These are phyloP conservation scores for Hypoxylon rickii DNA, from an alignment of 495 filamentous ascomycete species.

Conservation along the genomic window DNA sequence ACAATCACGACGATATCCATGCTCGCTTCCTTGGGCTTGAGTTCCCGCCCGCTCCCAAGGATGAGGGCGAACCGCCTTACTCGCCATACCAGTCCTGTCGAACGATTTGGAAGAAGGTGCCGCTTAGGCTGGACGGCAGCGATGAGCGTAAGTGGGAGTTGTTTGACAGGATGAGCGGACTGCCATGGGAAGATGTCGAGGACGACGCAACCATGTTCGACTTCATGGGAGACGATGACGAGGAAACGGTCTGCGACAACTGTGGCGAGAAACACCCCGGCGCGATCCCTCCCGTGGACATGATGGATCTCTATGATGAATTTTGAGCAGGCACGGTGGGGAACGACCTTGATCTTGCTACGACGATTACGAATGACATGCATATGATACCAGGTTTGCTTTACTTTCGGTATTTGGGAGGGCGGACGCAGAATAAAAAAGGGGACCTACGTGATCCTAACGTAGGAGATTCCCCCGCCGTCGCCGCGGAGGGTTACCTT, in stretches of 20 bases:
- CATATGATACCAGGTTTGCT: slow-evolving; percentile 38
- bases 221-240: slow-evolving; percentile 37
- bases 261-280: slow-evolving; percentile 44
- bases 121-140: slow-evolving; percentile 32
- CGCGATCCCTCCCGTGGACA: slow-evolving; percentile 30
- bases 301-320: slow-evolving; percentile 37
- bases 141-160: slow-evolving; percentile 45
- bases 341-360: slow-evolving; percentile 4
- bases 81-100: slow-evolving; percentile 41
- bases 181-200: slow-evolving; percentile 39
- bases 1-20: slow-evolving; percentile 21
- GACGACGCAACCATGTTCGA: slow-evolving; percentile 39
- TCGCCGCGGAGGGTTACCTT: too few relatives aligned
- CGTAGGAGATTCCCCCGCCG: too few relatives aligned
- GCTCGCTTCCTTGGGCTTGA: slow-evolving; percentile 20
- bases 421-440: neutral
- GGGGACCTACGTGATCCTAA: too few relatives aligned
- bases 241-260: slow-evolving; percentile 38
- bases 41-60: slow-evolving; percentile 42
- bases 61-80: slow-evolving; percentile 45
- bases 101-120: slow-evolving; percentile 53
- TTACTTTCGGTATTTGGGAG: slow-evolving; percentile 24
- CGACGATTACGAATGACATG: slow-evolving; percentile 30
- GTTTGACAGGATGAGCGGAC: slow-evolving; percentile 46
- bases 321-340: slow-evolving; percentile 1